A percentile compares a stretch with the other conserved stretches of the same genome.
Evolutionary conservation across 2,329 filamentous ascomycete species (phyloP).

Genomic region (Aspergillus fijiensis): DNA sequence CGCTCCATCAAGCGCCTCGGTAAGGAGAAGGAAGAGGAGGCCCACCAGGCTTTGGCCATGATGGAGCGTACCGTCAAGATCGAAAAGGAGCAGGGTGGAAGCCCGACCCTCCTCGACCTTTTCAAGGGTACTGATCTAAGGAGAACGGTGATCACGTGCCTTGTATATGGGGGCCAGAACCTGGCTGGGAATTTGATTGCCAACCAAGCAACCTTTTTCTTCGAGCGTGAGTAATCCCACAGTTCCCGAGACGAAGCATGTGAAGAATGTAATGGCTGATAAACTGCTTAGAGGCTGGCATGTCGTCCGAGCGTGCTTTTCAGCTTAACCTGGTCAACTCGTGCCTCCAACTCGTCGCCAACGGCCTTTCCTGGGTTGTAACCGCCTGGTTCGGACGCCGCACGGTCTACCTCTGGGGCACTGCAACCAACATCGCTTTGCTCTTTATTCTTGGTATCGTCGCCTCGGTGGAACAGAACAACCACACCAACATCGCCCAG

Average conservation of each 20-base stretch:
- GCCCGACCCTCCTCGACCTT: conserved; percentile 31
- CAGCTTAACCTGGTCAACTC: conserved; percentile 31
- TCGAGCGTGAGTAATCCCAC: conserved; percentile 36
- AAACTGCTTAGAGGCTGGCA: conserved; percentile 28
- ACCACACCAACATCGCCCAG: conserved; percentile 39
- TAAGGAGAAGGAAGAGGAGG: conserved; percentile 13
- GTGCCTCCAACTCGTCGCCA: conserved; percentile 38
- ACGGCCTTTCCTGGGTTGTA: conserved; percentile 36
- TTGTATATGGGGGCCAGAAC: conserved; percentile 40
- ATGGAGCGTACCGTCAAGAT: conserved; percentile 37
- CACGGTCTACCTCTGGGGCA: conserved; percentile 43
- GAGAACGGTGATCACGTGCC: conserved; percentile 34
- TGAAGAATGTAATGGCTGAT: conserved; percentile 10
- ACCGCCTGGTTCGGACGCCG: conserved; percentile 42
- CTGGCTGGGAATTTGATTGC: conserved; percentile 64
- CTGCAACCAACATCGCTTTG: conserved; percentile 34
- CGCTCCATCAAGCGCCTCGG: conserved; percentile 28
- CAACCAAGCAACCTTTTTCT: conserved; percentile 64
- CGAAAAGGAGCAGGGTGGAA: conserved; percentile 26
- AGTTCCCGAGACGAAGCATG: too few species aligned
- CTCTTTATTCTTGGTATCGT: conserved; percentile 40
- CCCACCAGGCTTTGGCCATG: conserved; percentile 29
- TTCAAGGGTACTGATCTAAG: conserved; percentile 34
- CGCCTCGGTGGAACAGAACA: conserved; percentile 35
- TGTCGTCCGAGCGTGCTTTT: conserved; percentile 26